A percentile compares a stretch with the other conserved stretches of the same genome.
Conservation (phyloP, 257 asterid species). For the Solanum infundibuliforme region DNA sequence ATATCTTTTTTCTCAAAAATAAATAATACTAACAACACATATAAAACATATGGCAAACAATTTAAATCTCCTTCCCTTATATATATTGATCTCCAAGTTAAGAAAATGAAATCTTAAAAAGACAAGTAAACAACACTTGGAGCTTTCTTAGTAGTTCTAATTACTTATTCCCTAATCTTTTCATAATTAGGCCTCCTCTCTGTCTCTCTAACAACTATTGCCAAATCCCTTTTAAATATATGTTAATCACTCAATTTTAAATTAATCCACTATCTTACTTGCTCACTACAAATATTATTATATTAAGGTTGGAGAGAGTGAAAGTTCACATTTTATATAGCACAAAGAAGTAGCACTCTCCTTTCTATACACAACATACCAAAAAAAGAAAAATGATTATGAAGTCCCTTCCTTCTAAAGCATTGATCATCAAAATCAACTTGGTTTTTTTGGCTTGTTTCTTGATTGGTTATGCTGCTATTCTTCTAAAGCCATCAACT, state of each 20-base stretch:
- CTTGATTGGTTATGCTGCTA: slow-evolving; percentile 41
- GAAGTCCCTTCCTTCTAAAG: slow-evolving; percentile 40
- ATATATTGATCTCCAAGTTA: slow-evolving; percentile 20
- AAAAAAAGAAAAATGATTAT: slow-evolving; percentile 31
- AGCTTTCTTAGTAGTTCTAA: slow-evolving; percentile 10
- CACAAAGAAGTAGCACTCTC: neutral
- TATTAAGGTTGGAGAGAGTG: neutral
- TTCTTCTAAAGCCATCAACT: slow-evolving; percentile 51
- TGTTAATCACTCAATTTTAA: neutral
- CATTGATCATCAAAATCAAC: slow-evolving; percentile 54
- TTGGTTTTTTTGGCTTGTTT: slow-evolving; percentile 47
- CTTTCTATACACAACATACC: neutral
- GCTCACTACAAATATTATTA: neutral
- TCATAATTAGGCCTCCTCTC: neutral
- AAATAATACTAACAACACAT: neutral
- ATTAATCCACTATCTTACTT: neutral
- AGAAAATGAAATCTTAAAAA: neutral
- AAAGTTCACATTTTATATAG: neutral
- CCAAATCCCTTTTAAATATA: slow-evolving; percentile 10
- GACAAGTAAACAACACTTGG: slow-evolving; percentile 25
- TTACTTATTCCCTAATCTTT: slow-evolving; percentile 12
- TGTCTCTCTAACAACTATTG: slow-evolving; percentile 16
- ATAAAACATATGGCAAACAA: slow-evolving; percentile 6
- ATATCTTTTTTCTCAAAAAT: neutral
- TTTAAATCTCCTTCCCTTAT: slow-evolving; percentile 4